A percentile compares a stretch with the other conserved stretches of the same genome.
Conservation (phyloP, 148 eudicot species). For the Rhododendron ovatum region DNA sequence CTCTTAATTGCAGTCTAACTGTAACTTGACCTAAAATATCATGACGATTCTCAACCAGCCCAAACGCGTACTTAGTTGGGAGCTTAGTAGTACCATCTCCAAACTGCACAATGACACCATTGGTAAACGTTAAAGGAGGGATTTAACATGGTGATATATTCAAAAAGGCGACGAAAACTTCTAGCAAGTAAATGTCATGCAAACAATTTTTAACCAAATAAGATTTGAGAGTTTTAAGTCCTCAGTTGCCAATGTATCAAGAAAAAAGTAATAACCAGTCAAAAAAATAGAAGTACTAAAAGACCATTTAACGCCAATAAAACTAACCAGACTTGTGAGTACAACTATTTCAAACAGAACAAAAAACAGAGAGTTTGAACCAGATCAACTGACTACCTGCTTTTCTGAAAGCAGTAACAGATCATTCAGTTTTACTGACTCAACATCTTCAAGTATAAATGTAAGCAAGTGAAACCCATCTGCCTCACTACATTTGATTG, state of each 20-base stretch:
- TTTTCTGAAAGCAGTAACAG: conserved; percentile 59
- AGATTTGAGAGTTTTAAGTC: not conserved
- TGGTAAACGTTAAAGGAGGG: not conserved
- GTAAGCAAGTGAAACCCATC: conserved; percentile 59
- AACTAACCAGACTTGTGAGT: not conserved
- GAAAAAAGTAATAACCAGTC: not conserved
- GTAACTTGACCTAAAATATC: conserved; percentile 26
- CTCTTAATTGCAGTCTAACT: conserved; percentile 60
- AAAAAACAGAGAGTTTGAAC: not conserved
- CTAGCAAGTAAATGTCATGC: not conserved
- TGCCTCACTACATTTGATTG: conserved; percentile 49
- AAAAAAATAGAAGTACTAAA: not conserved
- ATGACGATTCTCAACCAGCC: conserved; percentile 74
- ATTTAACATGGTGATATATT: not conserved
- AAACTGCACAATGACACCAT: conserved; percentile 46
- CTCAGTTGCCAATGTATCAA: not conserved
- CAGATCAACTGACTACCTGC: conserved; percentile 38
- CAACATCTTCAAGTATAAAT: conserved; percentile 30
- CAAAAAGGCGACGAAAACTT: not conserved
- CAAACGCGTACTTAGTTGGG: conserved; percentile 70
- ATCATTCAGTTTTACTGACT: conserved; percentile 60
- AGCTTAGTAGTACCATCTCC: conserved; percentile 27
- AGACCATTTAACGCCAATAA: not conserved
- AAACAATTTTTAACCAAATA: not conserved
- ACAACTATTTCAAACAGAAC: not conserved